Percentiles rank a stretch among this genome's conserved stretches.
Conservation (phyloP, 495 filamentous ascomycete genomes). For the Tuber magnatum region DNA sequence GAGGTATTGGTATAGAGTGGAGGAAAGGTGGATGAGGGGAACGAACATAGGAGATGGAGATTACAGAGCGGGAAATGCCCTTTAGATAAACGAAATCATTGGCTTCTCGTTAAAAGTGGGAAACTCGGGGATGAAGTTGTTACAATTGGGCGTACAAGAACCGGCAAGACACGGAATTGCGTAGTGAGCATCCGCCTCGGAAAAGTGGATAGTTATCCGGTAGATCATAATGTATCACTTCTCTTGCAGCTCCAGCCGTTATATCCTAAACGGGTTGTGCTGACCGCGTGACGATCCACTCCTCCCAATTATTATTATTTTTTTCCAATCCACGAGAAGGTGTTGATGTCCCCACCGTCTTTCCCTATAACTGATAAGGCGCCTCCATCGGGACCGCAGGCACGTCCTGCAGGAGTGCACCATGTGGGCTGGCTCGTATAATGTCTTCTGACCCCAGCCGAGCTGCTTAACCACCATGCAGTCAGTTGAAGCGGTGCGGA, state of each 20-base stretch:
- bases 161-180: neutral
- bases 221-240: neutral
- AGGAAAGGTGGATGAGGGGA: neutral
- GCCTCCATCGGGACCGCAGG: neutral
- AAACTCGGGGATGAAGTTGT: neutral
- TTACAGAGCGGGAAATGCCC: neutral
- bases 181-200: neutral
- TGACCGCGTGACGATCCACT: neutral
- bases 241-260: neutral
- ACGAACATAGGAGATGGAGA: neutral
- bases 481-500: neutral
- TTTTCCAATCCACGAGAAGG: neutral
- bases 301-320: too few species aligned
- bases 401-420: neutral
- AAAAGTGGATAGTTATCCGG: neutral
- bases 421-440: neutral
- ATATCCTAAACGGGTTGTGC: neutral
- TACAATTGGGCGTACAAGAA: neutral
- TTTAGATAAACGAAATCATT: neutral
- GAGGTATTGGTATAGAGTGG: neutral
- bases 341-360: neutral
- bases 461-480: neutral
- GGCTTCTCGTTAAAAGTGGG: neutral
- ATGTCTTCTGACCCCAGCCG: neutral
- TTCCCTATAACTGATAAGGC: neutral